These are phyloP conservation scores for Fusarium nurragi DNA, from an alignment of 2,329 filamentous ascomycete genomes.

Conservation along the genomic window DNA sequence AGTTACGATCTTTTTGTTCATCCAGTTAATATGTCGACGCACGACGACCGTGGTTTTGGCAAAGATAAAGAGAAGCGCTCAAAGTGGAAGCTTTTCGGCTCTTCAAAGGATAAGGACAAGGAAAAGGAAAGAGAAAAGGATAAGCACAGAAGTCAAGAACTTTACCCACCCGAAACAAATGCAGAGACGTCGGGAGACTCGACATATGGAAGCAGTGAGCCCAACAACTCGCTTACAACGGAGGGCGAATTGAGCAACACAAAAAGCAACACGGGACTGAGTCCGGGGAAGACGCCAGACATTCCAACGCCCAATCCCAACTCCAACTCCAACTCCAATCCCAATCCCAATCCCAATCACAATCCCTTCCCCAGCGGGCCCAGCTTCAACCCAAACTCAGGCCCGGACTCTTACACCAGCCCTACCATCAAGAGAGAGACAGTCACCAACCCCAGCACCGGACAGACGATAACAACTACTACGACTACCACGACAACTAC, in stretches of 20 bases:
- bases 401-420: slow-evolving; percentile 18
- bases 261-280: slow-evolving; percentile 16
- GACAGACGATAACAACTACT: slow-evolving; percentile 39
- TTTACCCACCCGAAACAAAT: background rate
- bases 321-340: background rate
- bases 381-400: slow-evolving; percentile 12
- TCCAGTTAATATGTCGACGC: slow-evolving; percentile 6
- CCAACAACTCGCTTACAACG: slow-evolving; percentile 39
- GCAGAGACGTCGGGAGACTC: slow-evolving; percentile 29
- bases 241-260: slow-evolving; percentile 22
- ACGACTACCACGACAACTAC: slow-evolving; percentile 46
- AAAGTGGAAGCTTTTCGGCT: slow-evolving; percentile 42
- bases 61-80: slow-evolving; percentile 40
- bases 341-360: slow-evolving; percentile 13
- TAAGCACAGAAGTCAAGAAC: slow-evolving; percentile 27
- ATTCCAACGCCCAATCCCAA: slow-evolving; percentile 1
- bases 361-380: too few species aligned
- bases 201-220: slow-evolving; percentile 40
- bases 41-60: slow-evolving; percentile 13
- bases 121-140: slow-evolving; percentile 21
- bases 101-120: slow-evolving; percentile 37
- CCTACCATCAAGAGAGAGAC: slow-evolving; percentile 22
- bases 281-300: slow-evolving; percentile 14
- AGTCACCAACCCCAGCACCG: slow-evolving; percentile 35
- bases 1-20: background rate